Percentiles rank a stretch among this genome's conserved stretches.
These are phyloP conservation scores for Fusarium sp. DNA, from an alignment of 2,329 filamentous ascomycete genomes.

Conservation along the genomic window DNA sequence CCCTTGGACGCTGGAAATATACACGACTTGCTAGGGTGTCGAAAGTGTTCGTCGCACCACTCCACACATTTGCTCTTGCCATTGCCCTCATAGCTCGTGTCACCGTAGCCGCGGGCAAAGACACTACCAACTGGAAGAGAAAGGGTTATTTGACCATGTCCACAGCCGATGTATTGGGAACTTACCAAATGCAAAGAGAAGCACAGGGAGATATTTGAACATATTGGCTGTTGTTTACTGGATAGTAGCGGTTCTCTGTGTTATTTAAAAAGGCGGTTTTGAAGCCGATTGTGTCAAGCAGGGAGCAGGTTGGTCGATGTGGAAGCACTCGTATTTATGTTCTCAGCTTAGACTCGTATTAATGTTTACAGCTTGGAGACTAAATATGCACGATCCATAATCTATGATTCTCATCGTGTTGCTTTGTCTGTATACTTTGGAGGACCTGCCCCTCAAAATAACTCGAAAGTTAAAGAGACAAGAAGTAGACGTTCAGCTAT, in stretches of 20 bases:
- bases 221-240: background rate
- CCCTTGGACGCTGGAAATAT: background rate
- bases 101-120: background rate
- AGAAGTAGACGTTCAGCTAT: no score
- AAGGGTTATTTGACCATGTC: background rate
- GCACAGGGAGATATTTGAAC: background rate
- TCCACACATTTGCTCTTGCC: background rate
- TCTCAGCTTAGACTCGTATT: no score
- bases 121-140: background rate
- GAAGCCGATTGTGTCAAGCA: no score
- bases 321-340: no score
- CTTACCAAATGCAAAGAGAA: background rate
- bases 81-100: background rate
- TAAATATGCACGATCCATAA: no score
- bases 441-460: no score
- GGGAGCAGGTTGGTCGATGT: no score
- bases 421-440: no score
- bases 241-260: background rate
- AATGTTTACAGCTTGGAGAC: no score
- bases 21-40: background rate
- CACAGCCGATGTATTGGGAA: background rate
- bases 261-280: no score
- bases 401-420: no score
- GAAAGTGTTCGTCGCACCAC: background rate
- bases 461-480: no score